Evolutionary conservation across 1,139 yeast genomes (phyloP), one percentile per base, ranked within the genome.

Genomic region (Candida sanyaensis): DNA sequence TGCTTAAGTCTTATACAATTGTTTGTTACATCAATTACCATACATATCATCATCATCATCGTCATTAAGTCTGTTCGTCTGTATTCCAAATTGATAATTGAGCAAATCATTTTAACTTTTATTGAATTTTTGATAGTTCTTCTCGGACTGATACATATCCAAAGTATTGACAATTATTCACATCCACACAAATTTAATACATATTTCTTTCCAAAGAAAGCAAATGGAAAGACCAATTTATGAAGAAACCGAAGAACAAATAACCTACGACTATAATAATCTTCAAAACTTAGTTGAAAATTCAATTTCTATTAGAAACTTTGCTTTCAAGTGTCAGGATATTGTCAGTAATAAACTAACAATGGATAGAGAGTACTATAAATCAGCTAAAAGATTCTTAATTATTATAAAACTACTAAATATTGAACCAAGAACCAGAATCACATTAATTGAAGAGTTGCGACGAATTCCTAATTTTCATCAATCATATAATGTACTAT

Each of bases 401-500:
- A 13, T 47, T 5, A 49, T 49, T 3, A 44, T 42, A 8, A 37
- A 46, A n/a, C 42, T 49, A n/a, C 31, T 49, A 9, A 41, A 44
- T 27, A 36, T 46, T 6, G 31, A 26, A 27, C 39, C 45, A 2
- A 38, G 33, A 4, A 46, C 34, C 6, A 28, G 50, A 27, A 23
- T 17, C 9, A n/a, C n/a, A n/a, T 27, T 47, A 7, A 44, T 49
- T 21, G 9, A 24, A 10, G 32, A 28, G 9, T 37, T 44, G 41
- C 30, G n/a, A 23, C 29, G 28, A n/a, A 34, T 46, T 9, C 37
- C 28, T 6, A 31, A 38, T 32, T 43, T 43, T 27, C 37, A 31
- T 37, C 62, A 73, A 6, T 54, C 60, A 24, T 65, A 65, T 51
- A 76, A 75, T 51, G 77, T 74, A 45, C 54, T 62, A 44, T 59